Percentiles rank a stretch among this genome's conserved stretches.
These are phyloP conservation scores for Westerdykella aurantiaca DNA, from an alignment of 2,329 filamentous ascomycete species.

Conservation along the genomic window DNA sequence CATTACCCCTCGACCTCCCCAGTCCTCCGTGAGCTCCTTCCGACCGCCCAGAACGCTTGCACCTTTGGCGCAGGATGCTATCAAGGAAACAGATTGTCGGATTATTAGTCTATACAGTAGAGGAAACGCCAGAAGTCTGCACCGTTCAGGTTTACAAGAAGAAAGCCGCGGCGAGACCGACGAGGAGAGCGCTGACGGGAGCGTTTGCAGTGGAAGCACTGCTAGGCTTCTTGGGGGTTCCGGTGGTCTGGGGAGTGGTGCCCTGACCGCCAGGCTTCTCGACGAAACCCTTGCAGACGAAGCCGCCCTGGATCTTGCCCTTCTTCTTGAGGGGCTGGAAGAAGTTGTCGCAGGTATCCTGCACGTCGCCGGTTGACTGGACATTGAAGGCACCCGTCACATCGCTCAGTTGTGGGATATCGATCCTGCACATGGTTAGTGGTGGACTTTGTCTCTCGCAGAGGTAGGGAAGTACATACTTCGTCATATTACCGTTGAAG, in stretches of 20 bases:
- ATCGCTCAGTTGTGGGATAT: constrained; percentile 53
- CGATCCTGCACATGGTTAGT: constrained; percentile 53
- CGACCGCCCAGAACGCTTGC: constrained; percentile 17
- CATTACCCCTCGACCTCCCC: constrained; percentile 21
- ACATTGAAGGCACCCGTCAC: constrained; percentile 49
- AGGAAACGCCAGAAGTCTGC: constrained; percentile 34
- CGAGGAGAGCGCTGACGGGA: constrained; percentile 38
- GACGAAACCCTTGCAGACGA: constrained; percentile 38
- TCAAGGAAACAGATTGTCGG: constrained; percentile 27
- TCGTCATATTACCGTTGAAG: constrained; percentile 75
- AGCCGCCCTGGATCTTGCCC: constrained; percentile 41
- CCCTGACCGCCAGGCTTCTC: constrained; percentile 34
- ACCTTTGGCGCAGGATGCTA: constrained; percentile 26
- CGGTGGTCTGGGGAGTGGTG: constrained; percentile 30
- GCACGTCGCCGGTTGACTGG: constrained; percentile 42
- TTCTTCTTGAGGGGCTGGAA: constrained; percentile 39
- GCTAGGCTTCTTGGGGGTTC: constrained; percentile 20
- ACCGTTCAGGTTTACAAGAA: constrained; percentile 38
- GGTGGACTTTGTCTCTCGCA: not conserved
- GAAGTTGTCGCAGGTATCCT: constrained; percentile 33
- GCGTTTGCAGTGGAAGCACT: constrained; percentile 40
- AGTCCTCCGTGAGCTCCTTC: constrained; percentile 19
- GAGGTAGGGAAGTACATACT: constrained; percentile 52
- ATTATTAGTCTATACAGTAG: constrained; percentile 37
- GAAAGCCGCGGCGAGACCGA: constrained; percentile 45